Conservation (phyloP, 176 grass and related monocot genomes). For the Musa schizocarpa region DNA sequence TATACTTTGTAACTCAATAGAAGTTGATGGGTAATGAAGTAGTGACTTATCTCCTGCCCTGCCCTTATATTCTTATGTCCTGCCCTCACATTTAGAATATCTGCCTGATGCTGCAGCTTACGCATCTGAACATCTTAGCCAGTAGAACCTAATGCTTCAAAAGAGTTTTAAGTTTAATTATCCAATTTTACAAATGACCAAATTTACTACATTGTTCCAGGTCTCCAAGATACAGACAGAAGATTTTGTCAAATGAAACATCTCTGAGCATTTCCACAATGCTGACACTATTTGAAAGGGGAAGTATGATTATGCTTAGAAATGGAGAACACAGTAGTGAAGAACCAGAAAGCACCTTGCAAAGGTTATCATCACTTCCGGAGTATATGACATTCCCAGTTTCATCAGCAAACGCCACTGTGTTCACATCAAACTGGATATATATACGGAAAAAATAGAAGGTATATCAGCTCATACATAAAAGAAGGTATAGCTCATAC, state of each 20-base stretch:
- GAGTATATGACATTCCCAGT: slow-evolving; percentile 73
- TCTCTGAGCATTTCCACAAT: not conserved
- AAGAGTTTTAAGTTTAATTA: not conserved
- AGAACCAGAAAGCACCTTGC: slow-evolving; percentile 46
- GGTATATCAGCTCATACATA: too few relatives aligned
- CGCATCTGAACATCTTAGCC: not conserved
- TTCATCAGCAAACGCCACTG: slow-evolving; percentile 72
- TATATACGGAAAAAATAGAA: slow-evolving; percentile 6
- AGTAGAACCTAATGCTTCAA: too few relatives aligned
- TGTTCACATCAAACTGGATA: slow-evolving; percentile 81
- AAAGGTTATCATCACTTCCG: slow-evolving; percentile 72
- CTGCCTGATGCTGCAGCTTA: not conserved
- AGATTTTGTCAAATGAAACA: not conserved
- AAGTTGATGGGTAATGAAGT: too few relatives aligned
- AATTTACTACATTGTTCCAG: not conserved
- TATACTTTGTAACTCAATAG: too few relatives aligned
- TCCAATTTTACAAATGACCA: not conserved
- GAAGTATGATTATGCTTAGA: too few relatives aligned
- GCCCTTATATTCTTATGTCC: too few relatives aligned
- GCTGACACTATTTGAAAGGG: too few relatives aligned
- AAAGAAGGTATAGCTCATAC: too few relatives aligned
- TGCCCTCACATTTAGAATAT: not conserved
- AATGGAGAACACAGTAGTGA: slow-evolving; percentile 6
- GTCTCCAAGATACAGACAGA: not conserved
- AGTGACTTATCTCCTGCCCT: too few relatives aligned